phyloP scores from a whole-genome alignment of 2,329 filamentous ascomycete species.

The Cladosporium oxysporum region DNA sequence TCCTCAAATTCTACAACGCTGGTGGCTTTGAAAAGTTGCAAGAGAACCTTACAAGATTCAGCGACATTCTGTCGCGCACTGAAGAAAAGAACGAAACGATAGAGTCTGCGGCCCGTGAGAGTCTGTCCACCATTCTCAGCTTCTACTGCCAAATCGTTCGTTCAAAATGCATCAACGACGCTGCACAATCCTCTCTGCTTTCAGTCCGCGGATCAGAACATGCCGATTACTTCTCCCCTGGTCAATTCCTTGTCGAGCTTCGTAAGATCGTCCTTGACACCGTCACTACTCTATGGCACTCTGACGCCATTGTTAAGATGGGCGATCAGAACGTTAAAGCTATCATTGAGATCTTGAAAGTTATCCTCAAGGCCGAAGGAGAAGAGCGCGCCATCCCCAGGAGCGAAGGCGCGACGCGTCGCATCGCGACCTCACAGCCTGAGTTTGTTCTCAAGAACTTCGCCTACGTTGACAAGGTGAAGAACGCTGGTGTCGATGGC shows the following conservation, averaged over 20 bases:
- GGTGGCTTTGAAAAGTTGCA: conserved; percentile 76
- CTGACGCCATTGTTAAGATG: conserved; percentile 77
- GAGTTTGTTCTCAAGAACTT: conserved; percentile 54
- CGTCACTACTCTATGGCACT: conserved; percentile 80
- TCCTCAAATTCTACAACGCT: conserved; percentile 82
- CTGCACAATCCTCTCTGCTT: conserved; percentile 63
- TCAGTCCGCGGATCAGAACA: conserved; percentile 46
- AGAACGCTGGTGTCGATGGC: conserved; percentile 55
- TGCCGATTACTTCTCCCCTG: conserved; percentile 63
- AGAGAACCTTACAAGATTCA: conserved; percentile 39
- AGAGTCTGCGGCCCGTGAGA: conserved; percentile 25
- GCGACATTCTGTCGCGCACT: conserved; percentile 38
- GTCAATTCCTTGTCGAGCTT: conserved; percentile 84
- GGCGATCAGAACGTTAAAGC: conserved; percentile 74
- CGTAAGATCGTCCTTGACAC: conserved; percentile 77
- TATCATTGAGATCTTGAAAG: conserved; percentile 79
- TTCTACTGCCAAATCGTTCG: conserved; percentile 77
- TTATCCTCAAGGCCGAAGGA: conserved; percentile 73
- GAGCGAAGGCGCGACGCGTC: conserved; percentile 58
- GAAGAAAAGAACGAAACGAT: conserved; percentile 39
- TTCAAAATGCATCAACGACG: conserved; percentile 78
- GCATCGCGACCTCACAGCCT: conserved; percentile 49
- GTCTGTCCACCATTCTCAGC: conserved; percentile 78
- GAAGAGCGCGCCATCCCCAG: conserved; percentile 68
- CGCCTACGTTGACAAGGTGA: conserved; percentile 48